phyloP scores from a whole-genome alignment of 148 eudicot genomes.

The Suaeda aralocaspica region DNA sequence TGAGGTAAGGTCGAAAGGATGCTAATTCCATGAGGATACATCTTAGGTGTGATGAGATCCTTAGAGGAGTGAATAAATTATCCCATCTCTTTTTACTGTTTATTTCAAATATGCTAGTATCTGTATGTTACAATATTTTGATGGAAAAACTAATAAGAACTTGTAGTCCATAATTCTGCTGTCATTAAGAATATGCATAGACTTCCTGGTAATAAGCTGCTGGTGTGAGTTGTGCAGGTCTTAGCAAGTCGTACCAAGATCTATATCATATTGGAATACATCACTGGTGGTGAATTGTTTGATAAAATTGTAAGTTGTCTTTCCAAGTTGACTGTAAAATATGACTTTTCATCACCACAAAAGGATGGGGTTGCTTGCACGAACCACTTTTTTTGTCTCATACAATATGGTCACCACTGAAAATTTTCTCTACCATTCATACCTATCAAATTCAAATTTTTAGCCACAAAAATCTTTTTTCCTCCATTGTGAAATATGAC shows the following conservation, averaged over 20 bases:
- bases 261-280: conserved; percentile 88
- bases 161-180: neutral
- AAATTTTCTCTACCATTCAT: too few relatives aligned
- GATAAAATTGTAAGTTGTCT: conserved; percentile 81
- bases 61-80: neutral
- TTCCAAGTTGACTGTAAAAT: neutral
- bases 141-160: neutral
- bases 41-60: neutral
- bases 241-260: conserved; percentile 93
- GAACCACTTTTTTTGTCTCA: neutral
- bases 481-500: too few relatives aligned
- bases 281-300: conserved; percentile 98
- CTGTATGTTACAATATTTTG: neutral
- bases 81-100: too few relatives aligned
- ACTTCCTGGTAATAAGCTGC: neutral
- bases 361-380: too few relatives aligned
- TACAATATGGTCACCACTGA: too few relatives aligned
- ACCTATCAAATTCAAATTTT: too few relatives aligned
- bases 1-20: conserved; percentile 70
- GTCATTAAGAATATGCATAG: neutral
- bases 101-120: neutral
- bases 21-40: neutral
- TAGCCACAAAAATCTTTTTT: too few relatives aligned
- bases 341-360: too few relatives aligned
- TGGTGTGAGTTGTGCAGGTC: conserved; percentile 45